These are phyloP conservation scores for Liriodendron chinense DNA, from an alignment of 164 flowering plant species.

Conservation along the genomic window DNA sequence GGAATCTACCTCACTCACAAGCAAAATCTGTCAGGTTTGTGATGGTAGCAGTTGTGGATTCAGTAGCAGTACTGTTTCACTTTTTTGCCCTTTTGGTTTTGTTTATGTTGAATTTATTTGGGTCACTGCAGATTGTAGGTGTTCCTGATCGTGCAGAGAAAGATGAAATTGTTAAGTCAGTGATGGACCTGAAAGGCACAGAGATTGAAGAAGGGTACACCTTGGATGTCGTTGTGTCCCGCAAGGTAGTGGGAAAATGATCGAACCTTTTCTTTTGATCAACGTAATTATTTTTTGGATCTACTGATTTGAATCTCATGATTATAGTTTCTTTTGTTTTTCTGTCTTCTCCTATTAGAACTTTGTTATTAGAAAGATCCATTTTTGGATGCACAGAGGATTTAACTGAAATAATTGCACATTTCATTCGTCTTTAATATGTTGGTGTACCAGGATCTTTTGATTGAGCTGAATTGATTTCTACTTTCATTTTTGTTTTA, in stretches of 20 bases:
- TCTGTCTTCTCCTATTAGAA: not conserved
- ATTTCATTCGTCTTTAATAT: not conserved
- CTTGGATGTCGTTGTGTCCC: conserved; percentile 61
- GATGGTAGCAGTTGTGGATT: not conserved
- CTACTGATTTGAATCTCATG: not conserved
- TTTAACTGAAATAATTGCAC: not conserved
- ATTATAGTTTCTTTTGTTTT: not conserved
- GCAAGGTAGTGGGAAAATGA: conserved; percentile 48
- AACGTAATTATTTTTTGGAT: not conserved
- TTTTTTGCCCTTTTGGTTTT: not conserved
- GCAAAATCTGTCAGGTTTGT: not conserved
- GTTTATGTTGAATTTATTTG: not conserved
- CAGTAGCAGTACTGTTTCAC: not conserved
- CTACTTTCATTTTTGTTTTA: not conserved
- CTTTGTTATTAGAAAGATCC: not conserved
- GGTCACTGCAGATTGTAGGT: conserved; percentile 67
- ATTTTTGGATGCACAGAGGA: not conserved
- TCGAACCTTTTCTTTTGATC: conserved; percentile 5
- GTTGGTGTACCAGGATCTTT: conserved; percentile 54
- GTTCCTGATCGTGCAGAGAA: conserved; percentile 74
- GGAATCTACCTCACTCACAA: not conserved
- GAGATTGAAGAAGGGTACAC: conserved; percentile 93
- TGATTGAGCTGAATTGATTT: conserved; percentile 43
- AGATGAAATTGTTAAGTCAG: conserved; percentile 92
- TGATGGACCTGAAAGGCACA: conserved; percentile 62